phyloP scores from a whole-genome alignment of 192 early-diverging fungal species.

The Coemansia sp. region DNA sequence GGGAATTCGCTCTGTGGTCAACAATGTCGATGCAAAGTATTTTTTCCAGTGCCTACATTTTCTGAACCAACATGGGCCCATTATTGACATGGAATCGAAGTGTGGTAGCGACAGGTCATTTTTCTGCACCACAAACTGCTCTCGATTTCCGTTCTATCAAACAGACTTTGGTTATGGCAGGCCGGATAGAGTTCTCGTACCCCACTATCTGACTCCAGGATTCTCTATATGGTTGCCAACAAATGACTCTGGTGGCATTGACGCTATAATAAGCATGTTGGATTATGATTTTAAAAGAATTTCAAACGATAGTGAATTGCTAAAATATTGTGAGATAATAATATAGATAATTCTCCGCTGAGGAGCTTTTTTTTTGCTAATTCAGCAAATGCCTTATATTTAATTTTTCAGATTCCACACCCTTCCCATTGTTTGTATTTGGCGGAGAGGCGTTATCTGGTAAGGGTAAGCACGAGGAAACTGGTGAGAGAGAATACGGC shows the following conservation, averaged over 20 bases:
- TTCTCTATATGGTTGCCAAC: constrained; percentile 25
- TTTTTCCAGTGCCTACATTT: constrained; percentile 13
- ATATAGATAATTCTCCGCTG: constrained; percentile 2
- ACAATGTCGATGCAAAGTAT: constrained; percentile 7
- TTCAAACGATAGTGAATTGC: constrained; percentile 9
- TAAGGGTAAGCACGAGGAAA: constrained; percentile 15
- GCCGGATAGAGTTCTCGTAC: constrained; percentile 15
- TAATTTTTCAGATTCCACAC: constrained; percentile 20
- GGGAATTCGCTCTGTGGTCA: background rate
- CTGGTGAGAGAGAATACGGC: constrained; percentile 33
- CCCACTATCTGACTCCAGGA: constrained; percentile 17
- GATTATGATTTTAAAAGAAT: constrained; percentile 1
- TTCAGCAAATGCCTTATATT: constrained; percentile 39
- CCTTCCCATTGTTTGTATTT: constrained; percentile 3
- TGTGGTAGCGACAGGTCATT: constrained; percentile 8
- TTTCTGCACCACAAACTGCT: constrained; percentile 24
- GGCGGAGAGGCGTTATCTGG: constrained; percentile 1
- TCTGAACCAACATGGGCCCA: constrained; percentile 6
- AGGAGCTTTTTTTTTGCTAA: constrained; percentile 3
- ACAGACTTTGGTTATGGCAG: constrained; percentile 21
- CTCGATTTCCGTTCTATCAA: constrained; percentile 15
- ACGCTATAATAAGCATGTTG: constrained; percentile 14
- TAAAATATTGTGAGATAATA: constrained; percentile 15
- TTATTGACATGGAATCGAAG: constrained; percentile 7
- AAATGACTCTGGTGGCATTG: constrained; percentile 17